Evolutionary conservation across 495 filamentous ascomycete genomes (phyloP).

Genomic region (Daldinia bambusicola): DNA sequence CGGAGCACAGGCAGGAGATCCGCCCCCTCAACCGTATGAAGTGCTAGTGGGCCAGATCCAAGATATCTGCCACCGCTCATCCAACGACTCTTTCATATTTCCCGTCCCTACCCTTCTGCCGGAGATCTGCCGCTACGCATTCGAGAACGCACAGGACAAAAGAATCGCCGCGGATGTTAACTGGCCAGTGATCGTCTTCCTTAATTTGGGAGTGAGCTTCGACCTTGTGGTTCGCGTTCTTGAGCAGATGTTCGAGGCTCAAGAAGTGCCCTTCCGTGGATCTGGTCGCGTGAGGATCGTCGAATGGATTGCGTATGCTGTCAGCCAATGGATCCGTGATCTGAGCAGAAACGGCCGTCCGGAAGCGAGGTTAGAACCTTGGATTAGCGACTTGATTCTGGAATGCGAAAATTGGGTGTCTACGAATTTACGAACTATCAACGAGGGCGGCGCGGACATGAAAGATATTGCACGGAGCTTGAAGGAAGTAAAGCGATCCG

Average conservation of each 20-base stretch:
- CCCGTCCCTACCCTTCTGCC: constrained; percentile 69
- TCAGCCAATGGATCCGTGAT: constrained; percentile 56
- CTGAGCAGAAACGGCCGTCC: constrained; percentile 52
- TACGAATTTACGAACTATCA: constrained; percentile 29
- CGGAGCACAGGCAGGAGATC: constrained; percentile 37
- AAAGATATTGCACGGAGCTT: constrained; percentile 36
- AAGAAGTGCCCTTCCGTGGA: constrained; percentile 84
- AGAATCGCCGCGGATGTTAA: constrained; percentile 66
- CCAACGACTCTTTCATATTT: constrained; percentile 78
- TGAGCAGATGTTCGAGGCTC: constrained; percentile 83
- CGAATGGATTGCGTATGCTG: constrained; percentile 55
- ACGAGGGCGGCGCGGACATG: constrained; percentile 49
- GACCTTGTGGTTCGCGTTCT: constrained; percentile 80
- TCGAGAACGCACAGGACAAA: constrained; percentile 74
- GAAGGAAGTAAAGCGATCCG: constrained; percentile 36
- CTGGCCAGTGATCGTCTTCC: constrained; percentile 86
- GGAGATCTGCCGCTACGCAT: constrained; percentile 79
- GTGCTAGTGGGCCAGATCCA: constrained; percentile 77
- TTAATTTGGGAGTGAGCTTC: constrained; percentile 77
- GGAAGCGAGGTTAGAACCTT: constrained; percentile 49
- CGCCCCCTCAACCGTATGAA: constrained; percentile 75
- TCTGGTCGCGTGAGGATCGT: constrained; percentile 53
- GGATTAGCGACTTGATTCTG: constrained; percentile 56
- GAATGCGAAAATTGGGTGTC: constrained; percentile 53
- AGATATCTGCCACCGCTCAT: constrained; percentile 79